Percentiles rank a stretch among this genome's conserved stretches.
phyloP scores from a whole-genome alignment of 495 filamentous ascomycete species.

The Penicillium argentinense region DNA sequence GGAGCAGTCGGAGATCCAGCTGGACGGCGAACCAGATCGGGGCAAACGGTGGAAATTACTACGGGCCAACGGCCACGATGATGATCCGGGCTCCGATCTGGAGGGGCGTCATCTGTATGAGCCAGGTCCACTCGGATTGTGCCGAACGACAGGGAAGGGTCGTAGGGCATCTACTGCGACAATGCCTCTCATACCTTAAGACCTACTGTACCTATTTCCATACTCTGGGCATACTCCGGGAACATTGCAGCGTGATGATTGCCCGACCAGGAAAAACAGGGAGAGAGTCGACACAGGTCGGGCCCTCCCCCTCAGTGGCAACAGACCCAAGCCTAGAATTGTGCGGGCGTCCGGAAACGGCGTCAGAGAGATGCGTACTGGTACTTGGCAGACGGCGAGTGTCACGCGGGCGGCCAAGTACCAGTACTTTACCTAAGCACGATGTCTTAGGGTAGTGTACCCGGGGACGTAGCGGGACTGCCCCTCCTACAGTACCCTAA shows the following conservation, averaged over 20 bases:
- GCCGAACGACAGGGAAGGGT: no score
- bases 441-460: no score
- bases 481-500: no score
- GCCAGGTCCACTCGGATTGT: background rate
- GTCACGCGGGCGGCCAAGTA: background rate
- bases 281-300: no score
- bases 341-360: slow-evolving; percentile 8
- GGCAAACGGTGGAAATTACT: slow-evolving; percentile 24
- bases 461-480: no score
- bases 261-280: no score
- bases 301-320: slow-evolving; percentile 16
- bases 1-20: slow-evolving; percentile 13
- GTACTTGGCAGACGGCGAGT: background rate
- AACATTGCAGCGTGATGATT: no score
- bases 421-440: background rate
- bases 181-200: no score
- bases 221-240: no score
- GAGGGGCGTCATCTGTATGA: background rate
- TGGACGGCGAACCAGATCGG: slow-evolving; percentile 25
- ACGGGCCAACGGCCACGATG: slow-evolving; percentile 13
- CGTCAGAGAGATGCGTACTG: background rate
- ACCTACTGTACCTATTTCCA: no score
- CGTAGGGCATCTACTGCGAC: no score
- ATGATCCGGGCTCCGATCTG: slow-evolving; percentile 7
- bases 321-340: slow-evolving; percentile 2